Evolutionary conservation across 2,329 filamentous ascomycete genomes (phyloP), one percentile per base, ranked within the genome.

Genomic region (Xylaria sp.): DNA sequence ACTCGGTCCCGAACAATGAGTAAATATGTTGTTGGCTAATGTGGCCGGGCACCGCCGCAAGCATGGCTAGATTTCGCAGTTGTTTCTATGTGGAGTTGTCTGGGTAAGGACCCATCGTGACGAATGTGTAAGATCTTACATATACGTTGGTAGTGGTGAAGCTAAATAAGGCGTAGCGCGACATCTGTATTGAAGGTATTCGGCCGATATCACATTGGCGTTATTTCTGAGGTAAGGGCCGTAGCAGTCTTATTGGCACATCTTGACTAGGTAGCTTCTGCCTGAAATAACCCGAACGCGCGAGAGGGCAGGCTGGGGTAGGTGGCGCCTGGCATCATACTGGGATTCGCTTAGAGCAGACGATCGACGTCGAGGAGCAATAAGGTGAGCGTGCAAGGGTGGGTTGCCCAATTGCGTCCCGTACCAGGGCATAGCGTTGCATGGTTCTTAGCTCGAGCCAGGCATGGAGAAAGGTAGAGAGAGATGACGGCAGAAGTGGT

Each of bases 331-430:
- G 51, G 34, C 37, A 62, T 63, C 66, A 58, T 4, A 57, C 62
- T 63, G 58, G 59, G 50, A 66, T 60, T 69, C 67, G 67, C 66
- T 69, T 66, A 63, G 54, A 63, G 63, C 34, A 44, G 50, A 57
- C 60, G 68, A 70, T 70, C 68, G 68, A 62, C 58, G 59, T 25
- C 65, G 63, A 69, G 69, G 69, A 71, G 59, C 69, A 71, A 66
- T 71, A 71, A 71, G 69, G 69, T 71, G 63, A 66, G 55, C 63
- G 54, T 63, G 63, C 54, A 28, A 58, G 23, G 58, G 46, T 65
- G 23, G 34, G 23, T 20, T 46, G 23, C 56, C 68, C 69, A 70
- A 68, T 68, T 46, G 50, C 20, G 44, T 65, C n/a, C 23, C 32
- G 58, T 65, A 55, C 65, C 57, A 65, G 48, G n/a, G 34, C 28